Evolutionary conservation across 345 rosid species (phyloP), one percentile per base, ranked within the genome.

Genomic region (Pugionium cornutum): DNA sequence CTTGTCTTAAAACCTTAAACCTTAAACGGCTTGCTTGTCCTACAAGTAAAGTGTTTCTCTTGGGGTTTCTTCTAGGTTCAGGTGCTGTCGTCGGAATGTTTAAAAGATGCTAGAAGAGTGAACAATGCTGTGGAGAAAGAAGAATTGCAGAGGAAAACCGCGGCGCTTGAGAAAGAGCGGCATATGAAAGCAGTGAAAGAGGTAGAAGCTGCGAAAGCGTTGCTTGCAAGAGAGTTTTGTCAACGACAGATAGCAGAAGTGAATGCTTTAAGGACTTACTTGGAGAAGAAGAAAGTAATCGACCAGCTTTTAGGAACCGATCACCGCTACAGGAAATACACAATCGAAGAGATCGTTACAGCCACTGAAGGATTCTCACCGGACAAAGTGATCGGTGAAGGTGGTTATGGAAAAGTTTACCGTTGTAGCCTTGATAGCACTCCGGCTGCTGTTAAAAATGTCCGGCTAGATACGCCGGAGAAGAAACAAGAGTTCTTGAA

Each of bases 401-500:
- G 98, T 67, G 86, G 84, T 18, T 92, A 83, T 27, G 96, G 96
- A 18, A 87, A 84, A 75, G 96, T 92, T 64, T 92, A 92, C 65
- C 84, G 77, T 47, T 81, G 98, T 80, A 77, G 64, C 51, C 85
- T 92, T 66, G 83, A 92, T 78, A 86, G 77, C 59, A 87, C 91
- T 28, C 92, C 92, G n/a, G 96, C 78, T 0, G 98, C 98, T 74
- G 80, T 89, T 46, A 92, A 92, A 74, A 83, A 83, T 77, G 82
- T 92, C 49, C 51, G 62, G 37, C 27, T 83, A 18, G 89, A 84
- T 80, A 69, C 83, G 4, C 60, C 77, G 18, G 79, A 80, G 64
- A 83, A 83, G 78, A 82, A 82, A 76, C 83, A 83, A 30, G 98
- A 92, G 67, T 92, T 92, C 72, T 80, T 87, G 58, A 85, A 60